Base-by-base conservation (phyloP, 1,139 yeast genomes). In the Candida glucosophila region DNA sequence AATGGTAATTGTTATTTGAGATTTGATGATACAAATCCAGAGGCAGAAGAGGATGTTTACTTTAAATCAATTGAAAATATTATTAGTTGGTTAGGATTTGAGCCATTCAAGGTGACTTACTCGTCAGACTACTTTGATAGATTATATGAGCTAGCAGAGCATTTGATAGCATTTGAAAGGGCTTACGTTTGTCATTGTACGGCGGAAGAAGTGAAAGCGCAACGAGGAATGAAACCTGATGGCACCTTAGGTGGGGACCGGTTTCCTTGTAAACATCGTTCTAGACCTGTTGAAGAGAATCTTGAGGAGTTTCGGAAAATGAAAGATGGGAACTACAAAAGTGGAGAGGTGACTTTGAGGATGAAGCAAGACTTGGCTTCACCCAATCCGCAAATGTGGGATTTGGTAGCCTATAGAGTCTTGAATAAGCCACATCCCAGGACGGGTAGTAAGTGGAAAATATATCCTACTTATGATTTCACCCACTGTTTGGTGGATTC, bases 371-470 rank as follows among this genome's bases (percentile, higher is more conserved):
- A 90, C 50, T 62, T 90, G 37, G 52, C 56, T n/a, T 81, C 92
- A 19, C 94, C 95, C 38, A 82, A 85, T 40, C 98, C 98, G 12
- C 98, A 90, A 60, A 92, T 92, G 98, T 92, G 99, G 98, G 99
- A 92, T 56, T 71, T 90, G 41, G 93, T 90, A 33, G 98, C 98
- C n/a, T 92, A 92, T 60, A 75, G 99, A 54, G 95, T 92, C 5
- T 66, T 92, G 43, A 68, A 88, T 43, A 88, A 95, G 14, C 73
- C 85, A 15, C 98, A 92, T 57, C 95, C 90, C 55, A 78, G 98
- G 58, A 90, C 98, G n/a, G 98, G 97, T 29, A 78, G 73, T 49
- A 81, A 81, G 54, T 92, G 99, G 99, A 85, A 80, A 57, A 88
- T 92, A 33, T 92, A 92, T 49, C 99, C 99, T 36, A 92, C 98